These are phyloP conservation scores for Dothistroma pini DNA, from an alignment of 2,329 filamentous ascomycete genomes.

Conservation along the genomic window DNA sequence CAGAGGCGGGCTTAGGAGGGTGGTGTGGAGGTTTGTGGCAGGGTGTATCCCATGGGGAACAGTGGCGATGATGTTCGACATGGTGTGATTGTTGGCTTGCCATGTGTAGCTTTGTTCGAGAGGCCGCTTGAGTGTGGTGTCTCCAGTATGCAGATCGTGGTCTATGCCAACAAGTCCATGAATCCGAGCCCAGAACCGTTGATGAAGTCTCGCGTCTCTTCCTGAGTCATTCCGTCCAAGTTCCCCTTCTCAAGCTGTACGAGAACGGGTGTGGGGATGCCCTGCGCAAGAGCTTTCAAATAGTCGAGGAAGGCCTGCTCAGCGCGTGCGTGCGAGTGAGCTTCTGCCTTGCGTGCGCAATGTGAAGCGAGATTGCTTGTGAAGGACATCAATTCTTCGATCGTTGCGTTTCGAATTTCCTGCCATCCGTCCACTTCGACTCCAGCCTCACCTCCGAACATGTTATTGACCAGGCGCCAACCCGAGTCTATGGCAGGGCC, in stretches of 20 bases:
- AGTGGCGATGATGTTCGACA: no score
- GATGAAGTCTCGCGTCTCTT: constrained; percentile 39
- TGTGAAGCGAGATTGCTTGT: constrained; percentile 25
- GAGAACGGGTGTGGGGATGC: constrained; percentile 47
- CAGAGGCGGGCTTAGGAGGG: no score
- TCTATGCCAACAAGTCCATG: constrained; percentile 7
- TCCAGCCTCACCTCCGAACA: constrained; percentile 33
- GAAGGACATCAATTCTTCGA: constrained; percentile 26
- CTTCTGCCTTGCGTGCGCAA: constrained; percentile 29
- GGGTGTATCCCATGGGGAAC: no score
- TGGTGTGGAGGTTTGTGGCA: no score
- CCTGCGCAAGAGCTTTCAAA: constrained; percentile 42
- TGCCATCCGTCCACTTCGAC: constrained; percentile 35
- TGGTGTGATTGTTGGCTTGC: no score
- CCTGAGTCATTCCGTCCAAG: constrained; percentile 38
- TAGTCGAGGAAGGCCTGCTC: constrained; percentile 41
- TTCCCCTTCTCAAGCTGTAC: constrained; percentile 51
- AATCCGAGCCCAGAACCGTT: constrained; percentile 24
- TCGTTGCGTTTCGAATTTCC: constrained; percentile 34
- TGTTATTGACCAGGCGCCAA: constrained; percentile 24
- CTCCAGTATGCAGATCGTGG: neutral
- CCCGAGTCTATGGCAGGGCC: neutral
- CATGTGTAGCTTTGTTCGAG: neutral
- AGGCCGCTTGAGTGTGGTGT: neutral
- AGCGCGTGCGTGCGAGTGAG: constrained; percentile 37